Conservation (phyloP, 352 stramenopile species). For the Globisporangium perplexum region DNA sequence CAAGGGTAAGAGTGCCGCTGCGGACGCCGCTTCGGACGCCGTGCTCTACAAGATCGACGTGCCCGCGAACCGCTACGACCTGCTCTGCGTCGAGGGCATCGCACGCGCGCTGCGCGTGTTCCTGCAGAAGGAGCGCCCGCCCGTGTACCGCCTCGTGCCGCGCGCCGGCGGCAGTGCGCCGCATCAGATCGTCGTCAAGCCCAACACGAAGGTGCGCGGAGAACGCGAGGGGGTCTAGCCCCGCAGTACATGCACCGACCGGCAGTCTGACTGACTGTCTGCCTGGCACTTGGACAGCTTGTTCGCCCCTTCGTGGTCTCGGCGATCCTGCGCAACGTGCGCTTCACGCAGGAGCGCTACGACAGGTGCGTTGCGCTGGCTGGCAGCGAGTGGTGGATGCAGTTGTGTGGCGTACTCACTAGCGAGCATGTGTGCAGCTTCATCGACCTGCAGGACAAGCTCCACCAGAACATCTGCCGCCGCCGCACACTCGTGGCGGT, state of each 20-base stretch:
- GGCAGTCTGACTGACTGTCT: neutral
- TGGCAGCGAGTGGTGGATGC: neutral
- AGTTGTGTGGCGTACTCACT: neutral
- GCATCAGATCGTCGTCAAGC: slow-evolving; percentile 86
- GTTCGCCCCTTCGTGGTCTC: slow-evolving; percentile 98
- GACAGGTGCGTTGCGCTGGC: slow-evolving; percentile 45
- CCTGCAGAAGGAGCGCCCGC: slow-evolving; percentile 92
- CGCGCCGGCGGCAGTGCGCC: slow-evolving; percentile 27
- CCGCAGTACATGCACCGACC: too few relatives aligned
- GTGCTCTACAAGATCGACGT: slow-evolving; percentile 99
- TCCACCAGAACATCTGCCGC: slow-evolving; percentile 99
- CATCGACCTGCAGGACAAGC: slow-evolving; percentile 99
- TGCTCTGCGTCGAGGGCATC: slow-evolving; percentile 99
- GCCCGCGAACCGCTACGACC: slow-evolving; percentile 99
- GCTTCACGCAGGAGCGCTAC: slow-evolving; percentile 95
- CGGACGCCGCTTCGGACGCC: slow-evolving; percentile 64
- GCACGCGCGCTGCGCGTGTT: slow-evolving; percentile 96
- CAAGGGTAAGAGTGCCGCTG: slow-evolving; percentile 26
- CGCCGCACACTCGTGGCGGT: slow-evolving; percentile 99
- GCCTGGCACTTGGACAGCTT: slow-evolving; percentile 20
- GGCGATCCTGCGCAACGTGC: slow-evolving; percentile 95
- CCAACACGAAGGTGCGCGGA: slow-evolving; percentile 64
- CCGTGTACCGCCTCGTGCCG: slow-evolving; percentile 76
- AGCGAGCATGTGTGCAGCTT: slow-evolving; percentile 67
- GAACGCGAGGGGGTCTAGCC: neutral